Evolutionary conservation across 257 asterid species (phyloP), one percentile per base, ranked within the genome.

Genomic region (Haberlea rhodopensis): DNA sequence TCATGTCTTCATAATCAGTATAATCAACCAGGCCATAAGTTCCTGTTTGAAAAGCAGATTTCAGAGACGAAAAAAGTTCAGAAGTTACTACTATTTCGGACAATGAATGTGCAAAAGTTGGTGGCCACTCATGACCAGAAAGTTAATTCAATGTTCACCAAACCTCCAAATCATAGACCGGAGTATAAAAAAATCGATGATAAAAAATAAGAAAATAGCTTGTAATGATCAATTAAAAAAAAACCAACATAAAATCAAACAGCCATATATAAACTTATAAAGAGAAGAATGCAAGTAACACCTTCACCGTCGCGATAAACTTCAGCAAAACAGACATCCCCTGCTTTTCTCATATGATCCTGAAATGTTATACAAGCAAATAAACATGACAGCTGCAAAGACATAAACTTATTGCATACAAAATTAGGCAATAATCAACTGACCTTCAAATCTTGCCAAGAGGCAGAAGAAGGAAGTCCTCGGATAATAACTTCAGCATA

Each of bases 311-410:
- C 99, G 66, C 95, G 91, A 45, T 88, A 81, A 80, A 94, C 95
- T 82, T 94, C 97, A 75, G 97, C 99, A 80, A 94, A 94, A 75
- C 97, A 94, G 72, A 94, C 97, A 75, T 94, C 99, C 37, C 99
- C 99, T 71, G 97, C 97, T 87, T 81, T 94, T 55, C 99, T 91
- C 99, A 94, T 94, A 63, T 94, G 99, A 85, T 94, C 99, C 99
- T 94, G 85, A 70, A 72, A 65, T 57, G 72, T 63, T 49, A 71
- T 43, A 52, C 40, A 29, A 9, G 7, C 20, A 60, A 53, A 40
- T 58, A 26, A 49, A 26, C 57, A 60, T 49, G 28, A 70, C 26
- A 34, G 52, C 27, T 18, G 52, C 65, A 26, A 60, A 62, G 53
- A 49, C 0, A 25, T 9, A 34, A 53, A 40, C 7, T 13, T 19